phyloP scores from a whole-genome alignment of 2,329 filamentous ascomycete species.

The Trichophyton mentagrophytes region DNA sequence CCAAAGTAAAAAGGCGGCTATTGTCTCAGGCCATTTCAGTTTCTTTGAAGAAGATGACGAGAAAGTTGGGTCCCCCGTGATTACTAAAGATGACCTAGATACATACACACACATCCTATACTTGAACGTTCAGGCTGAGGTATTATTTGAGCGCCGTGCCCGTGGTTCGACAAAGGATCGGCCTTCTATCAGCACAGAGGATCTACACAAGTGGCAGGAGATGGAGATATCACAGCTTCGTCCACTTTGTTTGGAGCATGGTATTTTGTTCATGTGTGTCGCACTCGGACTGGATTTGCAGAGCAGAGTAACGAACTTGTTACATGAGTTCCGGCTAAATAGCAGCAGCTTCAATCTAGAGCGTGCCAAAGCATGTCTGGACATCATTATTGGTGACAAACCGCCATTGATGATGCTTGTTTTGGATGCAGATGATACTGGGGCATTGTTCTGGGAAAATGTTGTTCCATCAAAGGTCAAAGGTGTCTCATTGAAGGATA shows the following conservation, averaged over 20 bases:
- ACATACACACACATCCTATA: conserved; percentile 49
- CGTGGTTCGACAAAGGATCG: conserved; percentile 31
- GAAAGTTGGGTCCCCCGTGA: conserved; percentile 21
- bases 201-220: conserved; percentile 39
- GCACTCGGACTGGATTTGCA: neutral
- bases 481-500: conserved; percentile 21
- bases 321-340: conserved; percentile 31
- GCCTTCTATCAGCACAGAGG: conserved; percentile 19
- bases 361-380: conserved; percentile 21
- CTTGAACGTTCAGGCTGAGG: conserved; percentile 30
- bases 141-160: conserved; percentile 27
- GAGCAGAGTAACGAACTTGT: conserved; percentile 12
- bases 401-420: conserved; percentile 38
- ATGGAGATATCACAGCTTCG: conserved; percentile 35
- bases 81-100: conserved; percentile 35
- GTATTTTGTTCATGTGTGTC: conserved; percentile 37
- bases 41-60: conserved; percentile 35
- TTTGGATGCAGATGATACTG: conserved; percentile 48
- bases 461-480: conserved; percentile 7
- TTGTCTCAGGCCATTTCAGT: conserved; percentile 46
- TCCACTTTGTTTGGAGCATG: conserved; percentile 32
- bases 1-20: conserved; percentile 23
- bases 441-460: conserved; percentile 39
- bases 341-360: conserved; percentile 29
- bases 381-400: conserved; percentile 15